Percentiles rank a stretch among this genome's conserved stretches.
Conservation (phyloP, 2,329 filamentous ascomycete genomes). For the Xylariaceae sp. region DNA sequence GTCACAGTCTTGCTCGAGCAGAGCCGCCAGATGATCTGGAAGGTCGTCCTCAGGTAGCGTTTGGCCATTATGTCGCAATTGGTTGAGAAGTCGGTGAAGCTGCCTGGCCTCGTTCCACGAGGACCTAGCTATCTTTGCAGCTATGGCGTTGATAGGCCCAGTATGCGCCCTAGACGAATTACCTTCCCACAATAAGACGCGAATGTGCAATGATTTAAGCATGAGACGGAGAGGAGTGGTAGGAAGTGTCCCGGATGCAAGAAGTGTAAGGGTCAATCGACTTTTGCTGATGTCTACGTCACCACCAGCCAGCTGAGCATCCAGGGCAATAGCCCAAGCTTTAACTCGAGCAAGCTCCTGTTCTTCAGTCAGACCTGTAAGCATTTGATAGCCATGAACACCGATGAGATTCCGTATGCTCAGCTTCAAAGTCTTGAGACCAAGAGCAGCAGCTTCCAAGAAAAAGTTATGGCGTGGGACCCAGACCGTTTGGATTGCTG, state of each 20-base stretch:
- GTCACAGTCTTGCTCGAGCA: conserved; percentile 77
- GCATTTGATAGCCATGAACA: conserved; percentile 67
- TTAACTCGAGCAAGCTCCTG: conserved; percentile 84
- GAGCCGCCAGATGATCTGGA: conserved; percentile 68
- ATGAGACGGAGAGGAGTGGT: conserved; percentile 79
- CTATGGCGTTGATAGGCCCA: conserved; percentile 63
- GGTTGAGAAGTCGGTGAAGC: conserved; percentile 49
- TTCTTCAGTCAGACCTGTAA: conserved; percentile 78
- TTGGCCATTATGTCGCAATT: conserved; percentile 37
- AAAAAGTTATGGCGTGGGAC: conserved; percentile 84
- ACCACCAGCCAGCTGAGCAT: conserved; percentile 87
- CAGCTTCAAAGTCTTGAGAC: conserved; percentile 77
- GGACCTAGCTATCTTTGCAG: conserved; percentile 67
- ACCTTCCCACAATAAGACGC: conserved; percentile 79
- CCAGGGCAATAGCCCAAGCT: conserved; percentile 88
- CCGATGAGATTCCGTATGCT: conserved; percentile 76
- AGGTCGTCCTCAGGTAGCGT: conserved; percentile 61
- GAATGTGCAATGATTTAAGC: conserved; percentile 87
- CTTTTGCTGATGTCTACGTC: conserved; percentile 87
- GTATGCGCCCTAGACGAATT: conserved; percentile 63
- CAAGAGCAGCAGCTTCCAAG: conserved; percentile 76
- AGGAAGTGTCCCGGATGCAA: conserved; percentile 83
- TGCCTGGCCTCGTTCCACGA: conserved; percentile 80
- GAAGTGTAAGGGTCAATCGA: conserved; percentile 76
- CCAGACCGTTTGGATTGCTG: conserved; percentile 87